These are phyloP conservation scores for Alopecurus myosuroides DNA, from an alignment of 176 grass and related monocot genomes.

Conservation along the genomic window DNA sequence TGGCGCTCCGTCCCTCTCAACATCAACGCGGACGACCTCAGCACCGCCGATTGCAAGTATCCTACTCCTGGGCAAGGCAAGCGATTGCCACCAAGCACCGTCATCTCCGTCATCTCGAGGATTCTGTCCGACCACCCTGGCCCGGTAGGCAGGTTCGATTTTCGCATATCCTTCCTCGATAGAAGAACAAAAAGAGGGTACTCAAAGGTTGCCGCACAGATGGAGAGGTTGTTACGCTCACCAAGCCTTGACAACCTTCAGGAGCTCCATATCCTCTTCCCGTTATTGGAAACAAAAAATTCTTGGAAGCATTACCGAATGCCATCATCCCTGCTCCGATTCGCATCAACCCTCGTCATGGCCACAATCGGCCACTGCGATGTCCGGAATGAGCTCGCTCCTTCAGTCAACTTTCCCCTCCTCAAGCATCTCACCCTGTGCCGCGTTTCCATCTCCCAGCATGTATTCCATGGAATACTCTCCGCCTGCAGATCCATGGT, in stretches of 20 bases:
- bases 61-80: too few species aligned
- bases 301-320: not conserved
- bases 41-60: not conserved
- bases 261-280: not conserved
- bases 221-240: not conserved
- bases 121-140: not conserved
- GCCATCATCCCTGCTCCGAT: not conserved
- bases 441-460: not conserved
- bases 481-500: too few species aligned
- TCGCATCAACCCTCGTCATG: not conserved
- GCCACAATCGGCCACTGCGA: not conserved
- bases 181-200: not conserved
- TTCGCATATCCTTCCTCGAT: not conserved
- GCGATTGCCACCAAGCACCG: too few species aligned
- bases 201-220: not conserved
- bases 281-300: not conserved
- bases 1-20: not conserved
- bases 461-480: not conserved
- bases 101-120: not conserved
- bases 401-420: not conserved
- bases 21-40: not conserved
- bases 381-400: not conserved
- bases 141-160: not conserved
- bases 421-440: not conserved
- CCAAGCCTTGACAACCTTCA: not conserved